phyloP scores from a whole-genome alignment of 257 asterid species.

The Osmanthus fragrans region DNA sequence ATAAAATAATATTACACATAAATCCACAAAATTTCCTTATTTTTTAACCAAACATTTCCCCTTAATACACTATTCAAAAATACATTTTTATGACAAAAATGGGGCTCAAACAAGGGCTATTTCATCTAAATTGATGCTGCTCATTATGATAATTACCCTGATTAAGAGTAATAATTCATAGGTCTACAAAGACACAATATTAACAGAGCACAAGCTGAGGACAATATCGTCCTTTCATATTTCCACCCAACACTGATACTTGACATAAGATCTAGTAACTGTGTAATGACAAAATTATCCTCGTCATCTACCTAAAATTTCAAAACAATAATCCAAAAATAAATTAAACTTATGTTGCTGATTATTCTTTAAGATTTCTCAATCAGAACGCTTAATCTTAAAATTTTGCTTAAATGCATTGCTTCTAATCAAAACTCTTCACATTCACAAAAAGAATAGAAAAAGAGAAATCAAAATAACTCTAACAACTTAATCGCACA shows the following conservation, averaged over 20 bases:
- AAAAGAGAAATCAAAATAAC: not conserved
- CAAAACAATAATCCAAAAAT: slow-evolving; percentile 8
- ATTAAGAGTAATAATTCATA: slow-evolving; percentile 8
- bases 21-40: no score
- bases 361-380: not conserved
- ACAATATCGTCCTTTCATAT: slow-evolving; percentile 35
- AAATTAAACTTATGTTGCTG: slow-evolving; percentile 12
- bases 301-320: slow-evolving; percentile 25
- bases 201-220: slow-evolving; percentile 12
- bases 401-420: slow-evolving; percentile 8
- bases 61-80: no score
- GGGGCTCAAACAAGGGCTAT: not conserved
- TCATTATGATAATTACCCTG: slow-evolving; percentile 15
- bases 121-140: not conserved
- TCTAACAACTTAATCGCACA: not conserved
- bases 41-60: no score
- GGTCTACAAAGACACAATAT: not conserved
- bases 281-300: slow-evolving; percentile 44
- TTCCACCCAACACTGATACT: slow-evolving; percentile 23
- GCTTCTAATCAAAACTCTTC: not conserved
- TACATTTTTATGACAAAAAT: no score
- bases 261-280: slow-evolving; percentile 6
- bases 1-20: no score
- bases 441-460: not conserved
- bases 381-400: not conserved